These are phyloP conservation scores for Rubia tinctorum DNA, from an alignment of 305 asterid species.

Conservation along the genomic window DNA sequence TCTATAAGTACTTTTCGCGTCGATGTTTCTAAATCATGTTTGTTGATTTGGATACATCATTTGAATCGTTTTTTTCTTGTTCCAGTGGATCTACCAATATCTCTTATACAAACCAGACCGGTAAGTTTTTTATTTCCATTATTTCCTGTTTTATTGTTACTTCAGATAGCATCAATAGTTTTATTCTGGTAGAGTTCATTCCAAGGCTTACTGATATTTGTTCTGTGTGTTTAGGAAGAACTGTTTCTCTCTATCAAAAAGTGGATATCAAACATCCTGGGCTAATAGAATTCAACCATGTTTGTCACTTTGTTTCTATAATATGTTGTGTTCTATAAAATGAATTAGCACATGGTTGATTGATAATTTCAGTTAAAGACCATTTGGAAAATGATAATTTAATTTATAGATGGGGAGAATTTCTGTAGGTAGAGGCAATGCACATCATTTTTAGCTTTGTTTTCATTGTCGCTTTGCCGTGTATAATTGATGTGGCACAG, in stretches of 20 bases:
- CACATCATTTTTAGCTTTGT: too few relatives aligned
- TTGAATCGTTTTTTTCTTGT: not conserved
- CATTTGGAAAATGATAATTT: too few relatives aligned
- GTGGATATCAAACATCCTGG: constrained; percentile 61
- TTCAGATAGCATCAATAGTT: not conserved
- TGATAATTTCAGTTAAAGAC: too few relatives aligned
- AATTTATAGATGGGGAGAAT: too few relatives aligned
- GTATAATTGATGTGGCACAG: constrained; percentile 27
- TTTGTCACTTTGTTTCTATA: too few relatives aligned
- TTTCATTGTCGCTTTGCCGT: too few relatives aligned
- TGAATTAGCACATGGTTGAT: too few relatives aligned
- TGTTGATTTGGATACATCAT: not conserved
- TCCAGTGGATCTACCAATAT: constrained; percentile 77
- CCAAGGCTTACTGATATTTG: not conserved
- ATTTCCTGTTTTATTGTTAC: not conserved
- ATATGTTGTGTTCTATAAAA: too few relatives aligned
- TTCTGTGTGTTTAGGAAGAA: constrained; percentile 46
- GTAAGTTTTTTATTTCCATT: constrained; percentile 30
- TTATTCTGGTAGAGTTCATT: not conserved
- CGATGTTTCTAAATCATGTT: not conserved
- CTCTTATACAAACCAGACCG: constrained; percentile 82
- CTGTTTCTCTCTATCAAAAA: constrained; percentile 52
- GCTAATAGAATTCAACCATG: constrained; percentile 34
- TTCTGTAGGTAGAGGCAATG: too few relatives aligned
- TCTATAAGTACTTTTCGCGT: constrained; percentile 46